A percentile compares a stretch with the other conserved stretches of the same genome.
Conservation (phyloP, 176 grass and related monocot genomes). For the Aegilops longissima region DNA sequence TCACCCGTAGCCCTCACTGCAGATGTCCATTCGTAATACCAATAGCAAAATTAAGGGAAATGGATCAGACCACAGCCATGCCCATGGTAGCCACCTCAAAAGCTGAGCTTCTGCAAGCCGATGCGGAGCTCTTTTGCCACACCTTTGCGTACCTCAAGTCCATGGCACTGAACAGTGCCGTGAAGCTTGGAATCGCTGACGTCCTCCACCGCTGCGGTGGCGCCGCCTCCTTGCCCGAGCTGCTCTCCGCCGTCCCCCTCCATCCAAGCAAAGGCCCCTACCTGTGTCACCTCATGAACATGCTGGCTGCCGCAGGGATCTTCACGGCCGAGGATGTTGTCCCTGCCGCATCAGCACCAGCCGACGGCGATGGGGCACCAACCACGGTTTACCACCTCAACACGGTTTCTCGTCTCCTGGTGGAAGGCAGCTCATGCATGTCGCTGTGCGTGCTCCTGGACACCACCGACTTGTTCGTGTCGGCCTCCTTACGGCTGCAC, state of each 20-base stretch:
- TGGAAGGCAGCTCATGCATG: neutral
- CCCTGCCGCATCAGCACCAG: neutral
- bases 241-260: conserved; percentile 17
- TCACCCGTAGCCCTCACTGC: too few species aligned
- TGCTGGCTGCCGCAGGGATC: conserved; percentile 11
- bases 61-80: too few species aligned
- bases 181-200: conserved; percentile 36
- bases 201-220: conserved; percentile 26
- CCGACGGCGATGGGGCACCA: neutral
- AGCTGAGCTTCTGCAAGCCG: conserved; percentile 12
- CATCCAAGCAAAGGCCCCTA: neutral
- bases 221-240: neutral
- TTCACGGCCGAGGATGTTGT: neutral
- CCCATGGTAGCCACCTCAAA: conserved; percentile 30
- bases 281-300: conserved; percentile 41
- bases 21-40: too few species aligned
- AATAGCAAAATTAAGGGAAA: too few species aligned
- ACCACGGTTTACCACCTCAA: conserved; percentile 19
- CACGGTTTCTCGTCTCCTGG: conserved; percentile 24
- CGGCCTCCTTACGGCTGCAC: neutral
- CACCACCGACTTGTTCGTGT: neutral
- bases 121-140: conserved; percentile 2
- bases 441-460: neutral
- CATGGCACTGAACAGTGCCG: conserved; percentile 27
- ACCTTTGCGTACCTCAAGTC: conserved; percentile 1